phyloP scores from a whole-genome alignment of 2,329 filamentous ascomycete genomes.

The Malbranchea zuffiana region DNA sequence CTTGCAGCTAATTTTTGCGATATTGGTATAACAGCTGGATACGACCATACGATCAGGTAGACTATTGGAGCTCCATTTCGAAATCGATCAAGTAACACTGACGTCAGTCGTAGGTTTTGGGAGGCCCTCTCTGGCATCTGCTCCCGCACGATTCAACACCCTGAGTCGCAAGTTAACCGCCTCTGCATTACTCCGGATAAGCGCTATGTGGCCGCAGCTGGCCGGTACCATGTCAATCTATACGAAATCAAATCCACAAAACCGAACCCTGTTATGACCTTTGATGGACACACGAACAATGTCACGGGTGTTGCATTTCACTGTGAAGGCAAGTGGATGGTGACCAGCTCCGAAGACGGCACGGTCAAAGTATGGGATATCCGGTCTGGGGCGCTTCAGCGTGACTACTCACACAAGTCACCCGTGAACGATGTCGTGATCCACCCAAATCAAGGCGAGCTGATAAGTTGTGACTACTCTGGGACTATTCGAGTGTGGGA shows the following conservation, averaged over 20 bases:
- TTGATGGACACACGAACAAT: slow-evolving; percentile 92
- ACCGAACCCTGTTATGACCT: slow-evolving; percentile 80
- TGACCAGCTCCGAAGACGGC: slow-evolving; percentile 91
- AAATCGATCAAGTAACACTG: not conserved
- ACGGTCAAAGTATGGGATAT: slow-evolving; percentile 98
- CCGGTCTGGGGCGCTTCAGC: slow-evolving; percentile 69
- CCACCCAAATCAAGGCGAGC: slow-evolving; percentile 94
- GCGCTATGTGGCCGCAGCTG: slow-evolving; percentile 75
- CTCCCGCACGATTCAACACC: slow-evolving; percentile 93
- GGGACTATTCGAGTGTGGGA: slow-evolving; percentile 96
- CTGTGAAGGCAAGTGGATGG: slow-evolving; percentile 99
- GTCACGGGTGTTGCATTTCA: slow-evolving; percentile 96
- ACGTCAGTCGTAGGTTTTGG: slow-evolving; percentile 62
- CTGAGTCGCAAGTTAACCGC: slow-evolving; percentile 95
- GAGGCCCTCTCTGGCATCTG: slow-evolving; percentile 96
- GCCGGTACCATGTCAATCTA: slow-evolving; percentile 81
- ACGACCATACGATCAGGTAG: slow-evolving; percentile 66
- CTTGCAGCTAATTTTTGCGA: slow-evolving; percentile 13
- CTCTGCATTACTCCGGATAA: slow-evolving; percentile 98
- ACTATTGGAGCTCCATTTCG: no score
- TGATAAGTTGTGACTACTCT: slow-evolving; percentile 88
- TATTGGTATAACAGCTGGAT: slow-evolving; percentile 44
- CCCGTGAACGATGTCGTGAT: slow-evolving; percentile 98
- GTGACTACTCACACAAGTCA: slow-evolving; percentile 81
- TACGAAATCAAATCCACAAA: slow-evolving; percentile 99